Conservation (phyloP, 1,139 yeast genomes). For the Saccharomycopsis hybrid region DNA sequence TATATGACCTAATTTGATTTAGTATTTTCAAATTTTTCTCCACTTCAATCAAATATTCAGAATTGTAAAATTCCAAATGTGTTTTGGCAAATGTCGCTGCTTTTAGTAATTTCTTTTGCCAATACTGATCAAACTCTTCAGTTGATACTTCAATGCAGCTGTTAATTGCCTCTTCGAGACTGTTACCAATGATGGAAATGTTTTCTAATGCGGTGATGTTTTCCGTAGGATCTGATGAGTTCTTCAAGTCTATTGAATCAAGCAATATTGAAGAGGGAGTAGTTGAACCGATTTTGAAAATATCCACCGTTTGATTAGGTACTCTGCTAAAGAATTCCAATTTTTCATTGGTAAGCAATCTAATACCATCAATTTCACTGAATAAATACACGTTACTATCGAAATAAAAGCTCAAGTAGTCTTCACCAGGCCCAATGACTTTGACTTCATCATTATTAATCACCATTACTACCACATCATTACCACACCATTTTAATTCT, state of each 20-base stretch:
- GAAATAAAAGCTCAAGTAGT: slow-evolving; percentile 38
- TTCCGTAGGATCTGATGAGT: slow-evolving; percentile 36
- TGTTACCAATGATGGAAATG: slow-evolving; percentile 49
- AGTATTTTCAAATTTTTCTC: slow-evolving; percentile 46
- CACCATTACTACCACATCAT: slow-evolving; percentile 62
- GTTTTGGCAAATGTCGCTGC: slow-evolving; percentile 89
- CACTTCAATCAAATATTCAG: slow-evolving; percentile 31
- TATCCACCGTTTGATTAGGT: slow-evolving; percentile 46
- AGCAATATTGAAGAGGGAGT: slow-evolving; percentile 76
- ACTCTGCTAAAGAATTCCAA: slow-evolving; percentile 67
- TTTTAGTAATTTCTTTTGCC: slow-evolving; percentile 74
- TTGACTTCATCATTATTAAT: slow-evolving; percentile 58
- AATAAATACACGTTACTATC: slow-evolving; percentile 35
- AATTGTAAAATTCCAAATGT: slow-evolving; percentile 46
- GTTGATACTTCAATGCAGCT: slow-evolving; percentile 71
- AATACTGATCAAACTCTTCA: slow-evolving; percentile 64
- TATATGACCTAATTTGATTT: slow-evolving; percentile 58
- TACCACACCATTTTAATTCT: slow-evolving; percentile 70
- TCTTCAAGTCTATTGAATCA: slow-evolving; percentile 74
- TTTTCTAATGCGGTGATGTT: slow-evolving; percentile 67
- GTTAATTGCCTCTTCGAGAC: slow-evolving; percentile 56
- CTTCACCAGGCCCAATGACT: slow-evolving; percentile 66
- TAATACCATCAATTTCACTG: slow-evolving; percentile 67
- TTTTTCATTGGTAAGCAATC: slow-evolving; percentile 50
- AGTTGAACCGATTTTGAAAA: slow-evolving; percentile 78